Evolutionary conservation across 2,329 filamentous ascomycete species (phyloP).

Genomic region (Diaporthe sp.): DNA sequence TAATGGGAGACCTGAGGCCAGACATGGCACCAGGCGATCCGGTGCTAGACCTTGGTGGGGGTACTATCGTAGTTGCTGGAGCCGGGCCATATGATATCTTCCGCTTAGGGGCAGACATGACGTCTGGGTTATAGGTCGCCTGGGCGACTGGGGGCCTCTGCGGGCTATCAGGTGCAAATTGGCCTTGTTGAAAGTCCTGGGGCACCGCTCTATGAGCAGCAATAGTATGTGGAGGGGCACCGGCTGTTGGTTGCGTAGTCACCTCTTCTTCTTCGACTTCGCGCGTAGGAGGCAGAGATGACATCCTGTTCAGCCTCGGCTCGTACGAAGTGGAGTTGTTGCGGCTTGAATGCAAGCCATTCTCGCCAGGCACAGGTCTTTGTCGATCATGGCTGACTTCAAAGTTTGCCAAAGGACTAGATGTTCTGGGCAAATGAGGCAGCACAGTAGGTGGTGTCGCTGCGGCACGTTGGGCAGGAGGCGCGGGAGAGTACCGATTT

Average conservation of each 20-base stretch:
- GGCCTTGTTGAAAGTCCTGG: constrained; percentile 28
- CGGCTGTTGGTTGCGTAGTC: constrained; percentile 34
- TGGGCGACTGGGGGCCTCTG: constrained; percentile 61
- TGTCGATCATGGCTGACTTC: constrained; percentile 60
- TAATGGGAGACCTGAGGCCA: constrained; percentile 47
- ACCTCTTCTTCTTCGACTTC: constrained; percentile 71
- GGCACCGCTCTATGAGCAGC: constrained; percentile 5
- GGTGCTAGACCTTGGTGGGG: constrained; percentile 70
- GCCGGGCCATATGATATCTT: constrained; percentile 62
- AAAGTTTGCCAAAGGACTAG: constrained; percentile 73
- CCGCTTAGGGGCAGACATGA: constrained; percentile 67
- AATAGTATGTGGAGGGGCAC: constrained; percentile 39
- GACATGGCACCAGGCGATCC: constrained; percentile 67
- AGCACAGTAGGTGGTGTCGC: constrained; percentile 55
- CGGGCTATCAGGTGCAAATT: constrained; percentile 44
- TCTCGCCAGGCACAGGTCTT: constrained; percentile 49
- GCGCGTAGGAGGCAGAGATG: constrained; percentile 69
- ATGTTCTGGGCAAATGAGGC: constrained; percentile 71
- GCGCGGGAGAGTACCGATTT: constrained; percentile 66
- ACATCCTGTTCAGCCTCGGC: constrained; percentile 62
- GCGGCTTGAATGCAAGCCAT: constrained; percentile 56
- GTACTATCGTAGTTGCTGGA: constrained; percentile 48
- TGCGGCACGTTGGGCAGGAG: constrained; percentile 51
- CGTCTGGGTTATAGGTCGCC: constrained; percentile 49
- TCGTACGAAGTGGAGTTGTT: constrained; percentile 65